These are phyloP conservation scores for Astrocystis sublimbata DNA, from an alignment of 495 filamentous ascomycete species.

Conservation along the genomic window DNA sequence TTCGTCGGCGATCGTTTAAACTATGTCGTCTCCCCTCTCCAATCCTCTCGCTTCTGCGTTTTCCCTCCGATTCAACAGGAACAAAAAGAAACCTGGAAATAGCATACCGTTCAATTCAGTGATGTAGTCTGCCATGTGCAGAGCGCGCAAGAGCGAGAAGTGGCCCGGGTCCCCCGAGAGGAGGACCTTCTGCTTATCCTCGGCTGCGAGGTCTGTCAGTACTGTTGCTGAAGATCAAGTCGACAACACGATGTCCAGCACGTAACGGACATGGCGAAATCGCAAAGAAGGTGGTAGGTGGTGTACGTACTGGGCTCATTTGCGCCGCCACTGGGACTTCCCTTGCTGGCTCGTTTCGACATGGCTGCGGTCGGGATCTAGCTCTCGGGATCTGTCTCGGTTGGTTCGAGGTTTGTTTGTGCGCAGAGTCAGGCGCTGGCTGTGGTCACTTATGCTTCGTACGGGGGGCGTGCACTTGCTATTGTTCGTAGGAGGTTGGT, in stretches of 20 bases:
- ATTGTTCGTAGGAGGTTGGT: too few species aligned
- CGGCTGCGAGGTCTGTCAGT: constrained; percentile 44
- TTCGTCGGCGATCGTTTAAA: too few species aligned
- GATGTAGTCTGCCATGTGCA: constrained; percentile 93
- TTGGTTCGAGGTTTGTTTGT: not conserved
- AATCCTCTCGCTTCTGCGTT: too few species aligned
- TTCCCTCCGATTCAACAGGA: constrained; percentile 13
- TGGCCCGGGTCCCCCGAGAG: constrained; percentile 76
- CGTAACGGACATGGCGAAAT: not conserved
- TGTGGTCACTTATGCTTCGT: not conserved
- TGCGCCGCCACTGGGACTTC: constrained; percentile 19
- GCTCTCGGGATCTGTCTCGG: not conserved
- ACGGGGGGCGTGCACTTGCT: not conserved
- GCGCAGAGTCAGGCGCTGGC: not conserved
- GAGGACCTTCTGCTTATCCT: constrained; percentile 85
- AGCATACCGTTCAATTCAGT: constrained; percentile 86
- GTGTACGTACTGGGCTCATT: constrained; percentile 35
- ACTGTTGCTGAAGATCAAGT: not conserved
- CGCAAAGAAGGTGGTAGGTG: not conserved
- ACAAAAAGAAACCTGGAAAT: not conserved
- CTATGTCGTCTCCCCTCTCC: too few species aligned
- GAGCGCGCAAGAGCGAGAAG: constrained; percentile 66
- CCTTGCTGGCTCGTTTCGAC: constrained; percentile 53
- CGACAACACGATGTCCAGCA: not conserved
- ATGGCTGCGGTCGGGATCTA: constrained; percentile 29